Base-by-base conservation (phyloP, 768 basidiomycete genomes). In the Tephrocybe sp. region DNA sequence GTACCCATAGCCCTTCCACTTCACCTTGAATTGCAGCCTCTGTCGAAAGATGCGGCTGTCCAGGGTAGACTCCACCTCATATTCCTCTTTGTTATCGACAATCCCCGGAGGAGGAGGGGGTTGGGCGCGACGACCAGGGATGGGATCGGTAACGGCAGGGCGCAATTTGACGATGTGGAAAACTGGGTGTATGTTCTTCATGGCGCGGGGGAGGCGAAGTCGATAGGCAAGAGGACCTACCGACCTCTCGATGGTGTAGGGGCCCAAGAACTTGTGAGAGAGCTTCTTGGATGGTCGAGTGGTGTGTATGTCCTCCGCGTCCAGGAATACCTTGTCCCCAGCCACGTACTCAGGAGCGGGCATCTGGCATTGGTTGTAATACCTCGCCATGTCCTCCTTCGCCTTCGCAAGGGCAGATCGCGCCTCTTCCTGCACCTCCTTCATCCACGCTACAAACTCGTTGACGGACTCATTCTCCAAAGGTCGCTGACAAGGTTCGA, bases 241-340 rank as follows among this genome's bases (percentile, higher is more conserved):
- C n/a, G n/a, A n/a, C n/a, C n/a, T n/a, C n/a, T n/a, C n/a, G n/a
- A n/a, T n/a, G 51, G 56, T 32, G 13, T 19, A 4, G 52, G 61
- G 13, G 56, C 58, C 30, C n/a, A n/a, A n/a, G n/a, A n/a, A n/a
- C n/a, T n/a, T n/a, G n/a, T n/a, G n/a, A n/a, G n/a, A n/a, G n/a
- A n/a, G n/a, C n/a, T n/a, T n/a, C n/a, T n/a, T n/a, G n/a, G n/a
- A n/a, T n/a, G n/a, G n/a, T n/a, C n/a, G n/a, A n/a, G n/a, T n/a
- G n/a, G n/a, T n/a, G n/a, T n/a, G n/a, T n/a, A n/a, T n/a, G n/a
- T n/a, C n/a, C 39, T 22, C 1, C 24, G 44, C 36, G 38, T 60
- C 34, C 2, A 51, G 40, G 35, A 41, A 64, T 1, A 60, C 60
- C 38, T 46, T 53, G 21, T 63, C 51, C 5, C 62, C 62, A 0